Percentiles rank a stretch among this genome's conserved stretches.
Evolutionary conservation across 805 yeast species (phyloP).

Genomic region (Diddensiella santjacobensis): DNA sequence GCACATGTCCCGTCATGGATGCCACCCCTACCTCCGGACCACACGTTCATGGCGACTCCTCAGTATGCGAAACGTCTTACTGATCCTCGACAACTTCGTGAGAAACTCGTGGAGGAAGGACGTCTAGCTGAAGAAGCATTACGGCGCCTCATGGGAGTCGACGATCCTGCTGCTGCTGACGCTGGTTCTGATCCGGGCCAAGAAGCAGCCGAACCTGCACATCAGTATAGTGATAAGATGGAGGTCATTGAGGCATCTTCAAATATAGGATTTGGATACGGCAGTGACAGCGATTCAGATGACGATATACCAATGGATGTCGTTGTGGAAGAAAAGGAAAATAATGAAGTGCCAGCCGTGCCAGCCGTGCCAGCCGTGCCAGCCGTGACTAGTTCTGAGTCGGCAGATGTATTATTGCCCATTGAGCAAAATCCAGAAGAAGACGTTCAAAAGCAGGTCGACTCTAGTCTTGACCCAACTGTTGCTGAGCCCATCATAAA

Average conservation of each 20-base stretch:
- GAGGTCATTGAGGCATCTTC: not conserved
- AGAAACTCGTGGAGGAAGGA: conserved; percentile 75
- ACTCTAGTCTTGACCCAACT: not conserved
- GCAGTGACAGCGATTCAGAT: conserved; percentile 5
- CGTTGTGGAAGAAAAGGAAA: not conserved
- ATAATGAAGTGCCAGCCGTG: not conserved
- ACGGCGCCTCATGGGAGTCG: conserved; percentile 46
- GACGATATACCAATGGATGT: conserved; percentile 1
- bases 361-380: not conserved
- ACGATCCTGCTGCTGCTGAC: conserved; percentile 16
- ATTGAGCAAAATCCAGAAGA: not conserved
- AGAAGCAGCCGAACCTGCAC: conserved; percentile 11
- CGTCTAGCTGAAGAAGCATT: conserved; percentile 75
- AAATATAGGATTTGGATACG: conserved; percentile 5
- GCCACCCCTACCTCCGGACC: conserved; percentile 91
- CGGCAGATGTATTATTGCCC: not conserved
- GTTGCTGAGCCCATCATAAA: not conserved
- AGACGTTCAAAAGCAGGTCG: not conserved
- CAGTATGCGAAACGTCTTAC: conserved; percentile 56
- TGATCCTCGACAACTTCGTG: conserved; percentile 68
- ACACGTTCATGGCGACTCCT: conserved; percentile 80
- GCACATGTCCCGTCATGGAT: conserved; percentile 66
- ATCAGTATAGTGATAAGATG: not conserved
- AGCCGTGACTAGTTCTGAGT: not conserved
- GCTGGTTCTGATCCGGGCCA: conserved; percentile 13